phyloP scores from a whole-genome alignment of 306 rosid genomes.

The Cotoneaster glaucophyllus region DNA sequence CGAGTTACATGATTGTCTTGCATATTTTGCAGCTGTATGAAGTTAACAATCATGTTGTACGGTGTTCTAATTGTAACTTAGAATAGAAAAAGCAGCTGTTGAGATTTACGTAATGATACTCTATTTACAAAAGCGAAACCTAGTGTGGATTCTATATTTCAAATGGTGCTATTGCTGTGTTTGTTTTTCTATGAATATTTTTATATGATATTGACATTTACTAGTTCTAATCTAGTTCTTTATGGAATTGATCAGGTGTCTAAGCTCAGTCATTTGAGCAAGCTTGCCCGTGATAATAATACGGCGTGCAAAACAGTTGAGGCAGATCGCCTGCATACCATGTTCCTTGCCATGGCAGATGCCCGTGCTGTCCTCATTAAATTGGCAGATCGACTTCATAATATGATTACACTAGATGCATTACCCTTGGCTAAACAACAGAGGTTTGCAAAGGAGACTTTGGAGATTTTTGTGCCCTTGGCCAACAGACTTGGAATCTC shows the following conservation, averaged over 20 bases:
- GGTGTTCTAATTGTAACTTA: background rate
- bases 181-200: background rate
- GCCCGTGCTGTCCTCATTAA: conserved; percentile 94
- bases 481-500: conserved; percentile 91
- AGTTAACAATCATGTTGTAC: background rate
- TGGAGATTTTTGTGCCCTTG: conserved; percentile 95
- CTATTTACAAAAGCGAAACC: background rate
- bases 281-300: conserved; percentile 88
- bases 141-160: background rate
- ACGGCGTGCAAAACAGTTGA: conserved; percentile 75
- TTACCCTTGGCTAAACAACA: conserved; percentile 63
- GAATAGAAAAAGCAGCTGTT: background rate
- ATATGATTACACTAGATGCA: conserved; percentile 88
- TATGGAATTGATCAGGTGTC: conserved; percentile 57
- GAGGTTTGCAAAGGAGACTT: conserved; percentile 93
- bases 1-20: background rate
- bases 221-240: conserved; percentile 17
- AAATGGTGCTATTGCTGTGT: background rate
- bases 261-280: conserved; percentile 85
- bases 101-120: background rate
- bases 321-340: conserved; percentile 94
- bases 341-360: conserved; percentile 98
- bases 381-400: conserved; percentile 90
- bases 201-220: background rate
- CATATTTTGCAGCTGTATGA: background rate